Evolutionary conservation across 306 rosid genomes (phyloP).

Genomic region (Coriaria nepalensis): DNA sequence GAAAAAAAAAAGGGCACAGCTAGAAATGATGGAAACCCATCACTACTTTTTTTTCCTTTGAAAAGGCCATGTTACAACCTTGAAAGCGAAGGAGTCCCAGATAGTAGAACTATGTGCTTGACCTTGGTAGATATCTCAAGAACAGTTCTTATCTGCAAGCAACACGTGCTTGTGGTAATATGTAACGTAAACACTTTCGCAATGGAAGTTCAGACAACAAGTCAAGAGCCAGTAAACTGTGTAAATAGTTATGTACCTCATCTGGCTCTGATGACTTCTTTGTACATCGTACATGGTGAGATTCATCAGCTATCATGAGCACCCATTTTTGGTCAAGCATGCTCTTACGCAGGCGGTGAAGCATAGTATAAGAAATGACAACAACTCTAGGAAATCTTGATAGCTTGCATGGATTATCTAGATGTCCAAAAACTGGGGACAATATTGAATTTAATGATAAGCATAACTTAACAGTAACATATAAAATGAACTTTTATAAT

Average conservation of each 20-base stretch:
- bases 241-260: constrained; percentile 41
- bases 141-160: constrained; percentile 58
- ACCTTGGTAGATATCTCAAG: constrained; percentile 76
- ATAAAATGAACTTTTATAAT: not conserved
- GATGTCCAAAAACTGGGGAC: constrained; percentile 78
- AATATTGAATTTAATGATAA: constrained; percentile 13
- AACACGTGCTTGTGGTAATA: not conserved
- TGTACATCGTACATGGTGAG: constrained; percentile 81
- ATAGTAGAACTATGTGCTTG: constrained; percentile 58
- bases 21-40: constrained; percentile 5
- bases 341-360: constrained; percentile 66
- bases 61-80: constrained; percentile 51
- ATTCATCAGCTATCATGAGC: constrained; percentile 78
- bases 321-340: constrained; percentile 79
- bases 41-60: not conserved
- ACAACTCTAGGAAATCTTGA: constrained; percentile 64
- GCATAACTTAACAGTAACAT: constrained; percentile 4
- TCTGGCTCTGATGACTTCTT: constrained; percentile 68
- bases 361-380: constrained; percentile 92
- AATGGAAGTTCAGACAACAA: not conserved
- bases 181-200: not conserved
- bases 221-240: no score
- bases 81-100: constrained; percentile 94
- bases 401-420: constrained; percentile 62
- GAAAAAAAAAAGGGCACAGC: constrained; percentile 4